A percentile compares a stretch with the other conserved stretches of the same genome.
These are phyloP conservation scores for Termitomyces sp. DNA, from an alignment of 768 basidiomycete genomes.

Conservation along the genomic window DNA sequence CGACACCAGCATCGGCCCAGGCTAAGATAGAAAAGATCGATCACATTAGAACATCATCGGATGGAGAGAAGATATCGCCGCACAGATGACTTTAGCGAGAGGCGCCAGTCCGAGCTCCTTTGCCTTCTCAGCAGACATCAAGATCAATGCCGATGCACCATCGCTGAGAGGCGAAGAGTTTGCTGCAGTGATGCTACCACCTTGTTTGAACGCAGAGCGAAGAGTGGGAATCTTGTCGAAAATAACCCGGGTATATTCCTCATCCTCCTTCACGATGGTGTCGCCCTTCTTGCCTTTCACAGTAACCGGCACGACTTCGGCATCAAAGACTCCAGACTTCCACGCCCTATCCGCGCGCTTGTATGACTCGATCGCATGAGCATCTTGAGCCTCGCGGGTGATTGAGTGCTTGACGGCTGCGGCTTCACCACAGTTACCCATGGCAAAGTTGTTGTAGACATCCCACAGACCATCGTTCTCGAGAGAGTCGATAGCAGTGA, in stretches of 20 bases:
- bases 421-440: slow-evolving; percentile 95
- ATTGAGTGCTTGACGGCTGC: slow-evolving; percentile 81
- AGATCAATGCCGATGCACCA: slow-evolving; percentile 91
- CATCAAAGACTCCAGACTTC: slow-evolving; percentile 78
- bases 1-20: slow-evolving; percentile 95
- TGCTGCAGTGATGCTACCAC: slow-evolving; percentile 91
- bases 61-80: slow-evolving; percentile 27
- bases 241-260: slow-evolving; percentile 96
- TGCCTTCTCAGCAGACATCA: slow-evolving; percentile 93
- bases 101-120: slow-evolving; percentile 89
- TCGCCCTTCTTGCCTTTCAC: slow-evolving; percentile 96
- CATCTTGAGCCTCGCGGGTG: slow-evolving; percentile 83
- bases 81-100: slow-evolving; percentile 92
- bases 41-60: slow-evolving; percentile 10
- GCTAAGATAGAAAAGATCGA: slow-evolving; percentile 55
- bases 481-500: slow-evolving; percentile 82
- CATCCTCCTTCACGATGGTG: slow-evolving; percentile 86
- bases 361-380: slow-evolving; percentile 93
- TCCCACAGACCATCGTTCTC: slow-evolving; percentile 95
- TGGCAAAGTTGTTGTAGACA: slow-evolving; percentile 95
- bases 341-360: slow-evolving; percentile 90
- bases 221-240: slow-evolving; percentile 91
- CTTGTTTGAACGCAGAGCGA: slow-evolving; percentile 85
- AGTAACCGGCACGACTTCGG: slow-evolving; percentile 86
- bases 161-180: slow-evolving; percentile 96